Conservation (phyloP, 2,329 filamentous ascomycete genomes). For the Xylaria sp. region DNA sequence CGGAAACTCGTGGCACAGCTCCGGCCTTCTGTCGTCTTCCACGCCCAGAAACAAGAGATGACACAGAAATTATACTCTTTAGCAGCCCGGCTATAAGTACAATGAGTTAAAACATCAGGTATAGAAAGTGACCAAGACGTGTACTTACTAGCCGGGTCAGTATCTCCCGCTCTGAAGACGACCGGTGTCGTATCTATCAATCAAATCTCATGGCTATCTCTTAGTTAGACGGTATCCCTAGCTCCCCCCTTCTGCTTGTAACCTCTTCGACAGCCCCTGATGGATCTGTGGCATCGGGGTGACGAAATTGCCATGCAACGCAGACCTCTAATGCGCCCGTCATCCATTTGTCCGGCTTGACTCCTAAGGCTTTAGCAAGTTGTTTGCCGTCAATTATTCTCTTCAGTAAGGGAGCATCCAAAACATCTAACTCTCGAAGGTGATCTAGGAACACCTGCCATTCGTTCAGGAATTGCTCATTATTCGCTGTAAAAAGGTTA, state of each 20-base stretch:
- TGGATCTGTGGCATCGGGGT: slow-evolving; percentile 69
- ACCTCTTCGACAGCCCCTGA: slow-evolving; percentile 66
- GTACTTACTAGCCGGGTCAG: background rate
- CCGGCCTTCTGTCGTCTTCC: background rate
- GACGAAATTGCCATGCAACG: slow-evolving; percentile 85
- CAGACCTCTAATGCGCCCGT: slow-evolving; percentile 77
- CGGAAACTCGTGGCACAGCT: background rate
- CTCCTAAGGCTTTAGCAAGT: slow-evolving; percentile 69
- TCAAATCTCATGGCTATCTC: background rate
- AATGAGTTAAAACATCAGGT: background rate
- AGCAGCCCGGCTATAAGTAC: background rate
- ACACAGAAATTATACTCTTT: background rate
- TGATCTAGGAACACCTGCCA: slow-evolving; percentile 65
- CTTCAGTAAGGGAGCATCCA: slow-evolving; percentile 63
- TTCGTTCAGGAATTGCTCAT: slow-evolving; percentile 49
- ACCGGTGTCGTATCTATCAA: background rate
- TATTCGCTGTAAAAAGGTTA: slow-evolving; percentile 30
- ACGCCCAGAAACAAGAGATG: background rate
- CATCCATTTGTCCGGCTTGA: slow-evolving; percentile 86
- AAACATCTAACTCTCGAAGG: slow-evolving; percentile 58
- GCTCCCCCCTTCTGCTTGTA: slow-evolving; percentile 53
- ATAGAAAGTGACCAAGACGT: background rate
- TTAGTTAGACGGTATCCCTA: slow-evolving; percentile 49
- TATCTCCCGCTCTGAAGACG: background rate
- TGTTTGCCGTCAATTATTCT: slow-evolving; percentile 76